A percentile compares a stretch with the other conserved stretches of the same genome.
Conservation (phyloP, 495 filamentous ascomycete species). For the Alectoria sarmentosa region DNA sequence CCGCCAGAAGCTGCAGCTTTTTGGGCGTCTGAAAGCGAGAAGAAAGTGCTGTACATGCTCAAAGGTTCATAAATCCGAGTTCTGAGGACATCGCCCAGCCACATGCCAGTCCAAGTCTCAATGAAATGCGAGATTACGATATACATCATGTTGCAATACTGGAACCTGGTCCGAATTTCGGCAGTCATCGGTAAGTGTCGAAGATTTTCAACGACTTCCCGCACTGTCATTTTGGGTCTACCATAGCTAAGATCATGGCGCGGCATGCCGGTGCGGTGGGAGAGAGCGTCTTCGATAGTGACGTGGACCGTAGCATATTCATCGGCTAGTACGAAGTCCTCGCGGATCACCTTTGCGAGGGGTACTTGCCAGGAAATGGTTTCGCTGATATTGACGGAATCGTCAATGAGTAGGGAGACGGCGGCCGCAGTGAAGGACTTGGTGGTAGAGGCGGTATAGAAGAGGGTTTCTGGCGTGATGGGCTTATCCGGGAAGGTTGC, state of each 20-base stretch:
- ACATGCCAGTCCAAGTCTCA: slow-evolving; percentile 36
- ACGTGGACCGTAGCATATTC: slow-evolving; percentile 39
- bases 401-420: slow-evolving; percentile 41
- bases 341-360: slow-evolving; percentile 41
- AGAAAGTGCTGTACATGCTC: slow-evolving; percentile 44
- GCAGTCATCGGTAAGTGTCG: slow-evolving; percentile 37
- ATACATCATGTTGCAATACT: slow-evolving; percentile 51
- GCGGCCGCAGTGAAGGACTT: slow-evolving; percentile 51
- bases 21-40: slow-evolving; percentile 36
- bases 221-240: slow-evolving; percentile 24
- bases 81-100: slow-evolving; percentile 39
- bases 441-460: slow-evolving; percentile 44
- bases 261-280: slow-evolving; percentile 44
- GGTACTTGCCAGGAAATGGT: slow-evolving; percentile 44
- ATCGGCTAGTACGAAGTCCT: slow-evolving; percentile 47
- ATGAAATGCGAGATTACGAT: slow-evolving; percentile 38
- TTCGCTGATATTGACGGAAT: slow-evolving; percentile 27
- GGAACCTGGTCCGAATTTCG: slow-evolving; percentile 35
- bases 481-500: slow-evolving; percentile 33
- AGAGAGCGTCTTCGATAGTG: slow-evolving; percentile 46
- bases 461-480: slow-evolving; percentile 41
- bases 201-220: slow-evolving; percentile 34
- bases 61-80: slow-evolving; percentile 43
- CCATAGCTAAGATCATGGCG: slow-evolving; percentile 35
- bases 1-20: slow-evolving; percentile 21